Evolutionary conservation across 108 stramenopile species (phyloP).

Genomic region (Cyclostephanos invisitatus): DNA sequence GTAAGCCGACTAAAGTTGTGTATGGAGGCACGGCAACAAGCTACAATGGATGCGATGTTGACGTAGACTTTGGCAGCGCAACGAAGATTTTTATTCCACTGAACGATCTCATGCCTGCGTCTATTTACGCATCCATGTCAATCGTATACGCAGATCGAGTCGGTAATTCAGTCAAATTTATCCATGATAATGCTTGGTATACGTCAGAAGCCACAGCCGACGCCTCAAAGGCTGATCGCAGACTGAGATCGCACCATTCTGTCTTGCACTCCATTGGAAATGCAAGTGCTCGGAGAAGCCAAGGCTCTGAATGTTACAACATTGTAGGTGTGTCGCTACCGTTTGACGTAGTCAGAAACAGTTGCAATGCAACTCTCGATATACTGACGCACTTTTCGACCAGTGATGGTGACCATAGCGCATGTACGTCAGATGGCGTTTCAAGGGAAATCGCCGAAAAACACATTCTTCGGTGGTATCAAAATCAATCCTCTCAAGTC

Average conservation of each 20-base stretch:
- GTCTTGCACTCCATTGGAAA: background rate
- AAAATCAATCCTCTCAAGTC: background rate
- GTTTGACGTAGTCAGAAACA: constrained; percentile 14
- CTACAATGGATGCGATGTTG: constrained; percentile 3
- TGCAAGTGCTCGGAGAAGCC: background rate
- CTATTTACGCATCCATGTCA: constrained; percentile 19
- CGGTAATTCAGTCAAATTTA: background rate
- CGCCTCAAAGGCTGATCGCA: background rate
- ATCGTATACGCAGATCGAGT: constrained; percentile 9
- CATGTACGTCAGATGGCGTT: background rate
- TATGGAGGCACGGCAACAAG: constrained; percentile 26
- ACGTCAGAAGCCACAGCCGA: background rate
- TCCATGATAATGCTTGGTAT: constrained; percentile 7
- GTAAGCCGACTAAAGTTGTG: constrained; percentile 18
- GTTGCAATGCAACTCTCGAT: background rate
- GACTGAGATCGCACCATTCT: background rate
- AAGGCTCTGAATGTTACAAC: background rate
- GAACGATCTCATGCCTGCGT: constrained; percentile 19
- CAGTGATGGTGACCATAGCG: background rate
- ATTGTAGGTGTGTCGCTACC: constrained; percentile 24
- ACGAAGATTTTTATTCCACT: constrained; percentile 10
- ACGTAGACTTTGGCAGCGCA: background rate
- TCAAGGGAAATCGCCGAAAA: constrained; percentile 17
- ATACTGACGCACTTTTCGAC: constrained; percentile 6
- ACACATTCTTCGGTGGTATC: constrained; percentile 13